Conservation (phyloP, 345 rosid genomes). For the Gossypium sturtianum region DNA sequence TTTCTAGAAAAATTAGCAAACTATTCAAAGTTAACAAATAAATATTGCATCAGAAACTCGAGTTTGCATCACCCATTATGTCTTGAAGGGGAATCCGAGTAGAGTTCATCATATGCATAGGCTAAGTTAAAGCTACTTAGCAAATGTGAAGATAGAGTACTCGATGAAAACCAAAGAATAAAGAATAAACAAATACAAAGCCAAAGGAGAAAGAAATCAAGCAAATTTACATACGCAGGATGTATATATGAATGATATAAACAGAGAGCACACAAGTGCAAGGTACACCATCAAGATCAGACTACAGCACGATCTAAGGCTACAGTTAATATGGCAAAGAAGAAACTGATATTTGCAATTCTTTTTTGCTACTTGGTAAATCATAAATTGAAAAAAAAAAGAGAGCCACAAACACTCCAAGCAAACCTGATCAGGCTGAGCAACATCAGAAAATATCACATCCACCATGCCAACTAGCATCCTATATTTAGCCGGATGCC, state of each 20-base stretch:
- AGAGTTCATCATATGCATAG: constrained; percentile 35
- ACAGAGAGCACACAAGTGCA: neutral
- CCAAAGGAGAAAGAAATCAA: neutral
- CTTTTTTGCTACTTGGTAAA: too few species aligned
- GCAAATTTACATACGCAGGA: neutral
- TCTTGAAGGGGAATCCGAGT: constrained; percentile 64
- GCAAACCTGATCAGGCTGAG: constrained; percentile 98
- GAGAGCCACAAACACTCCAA: neutral
- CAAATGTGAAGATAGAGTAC: neutral
- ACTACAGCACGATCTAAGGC: neutral
- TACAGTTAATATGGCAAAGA: neutral
- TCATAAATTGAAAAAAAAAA: too few species aligned
- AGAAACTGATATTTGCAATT: neutral
- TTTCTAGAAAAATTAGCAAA: neutral
- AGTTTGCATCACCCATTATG: constrained; percentile 45
- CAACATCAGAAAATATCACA: constrained; percentile 98
- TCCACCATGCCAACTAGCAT: constrained; percentile 99
- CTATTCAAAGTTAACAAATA: neutral
- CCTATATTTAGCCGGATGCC: constrained; percentile 93
- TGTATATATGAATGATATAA: neutral
- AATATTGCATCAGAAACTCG: constrained; percentile 52
- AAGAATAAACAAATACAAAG: neutral
- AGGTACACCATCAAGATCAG: neutral
- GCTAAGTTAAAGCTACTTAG: neutral
- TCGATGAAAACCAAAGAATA: neutral